Conservation (phyloP, 148 eudicot genomes). For the Silene conica region DNA sequence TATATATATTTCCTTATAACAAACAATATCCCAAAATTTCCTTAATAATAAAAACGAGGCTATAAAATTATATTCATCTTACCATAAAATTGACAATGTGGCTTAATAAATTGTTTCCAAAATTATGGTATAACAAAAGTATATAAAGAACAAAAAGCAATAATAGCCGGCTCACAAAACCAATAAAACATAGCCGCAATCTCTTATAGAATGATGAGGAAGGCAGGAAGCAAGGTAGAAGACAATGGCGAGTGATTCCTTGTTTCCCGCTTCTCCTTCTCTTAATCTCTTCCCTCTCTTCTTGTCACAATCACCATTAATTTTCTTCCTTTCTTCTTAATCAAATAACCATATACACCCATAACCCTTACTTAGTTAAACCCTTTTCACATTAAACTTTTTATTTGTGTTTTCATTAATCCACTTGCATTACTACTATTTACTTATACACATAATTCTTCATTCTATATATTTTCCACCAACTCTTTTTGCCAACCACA, state of each 20-base stretch:
- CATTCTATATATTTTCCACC: background rate
- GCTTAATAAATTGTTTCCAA: too few relatives aligned
- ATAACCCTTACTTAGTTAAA: constrained; percentile 8
- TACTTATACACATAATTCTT: background rate
- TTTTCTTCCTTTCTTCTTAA: constrained; percentile 22
- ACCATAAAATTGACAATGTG: too few relatives aligned
- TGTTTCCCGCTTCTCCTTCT: constrained; percentile 25
- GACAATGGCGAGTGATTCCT: constrained; percentile 24
- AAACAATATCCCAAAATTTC: too few relatives aligned
- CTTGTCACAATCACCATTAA: background rate
- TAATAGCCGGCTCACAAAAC: background rate
- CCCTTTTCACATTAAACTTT: constrained; percentile 16
- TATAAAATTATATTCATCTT: too few relatives aligned
- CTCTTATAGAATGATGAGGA: constrained; percentile 2
- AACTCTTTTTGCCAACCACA: background rate
- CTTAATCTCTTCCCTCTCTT: background rate
- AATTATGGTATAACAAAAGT: too few relatives aligned
- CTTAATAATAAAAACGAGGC: too few relatives aligned
- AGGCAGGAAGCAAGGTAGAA: constrained; percentile 25
- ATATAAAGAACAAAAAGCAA: background rate
- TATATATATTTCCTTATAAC: too few relatives aligned
- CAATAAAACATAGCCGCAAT: constrained; percentile 5
- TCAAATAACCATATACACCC: constrained; percentile 19
- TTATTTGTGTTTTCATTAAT: background rate
- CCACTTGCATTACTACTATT: constrained; percentile 14